phyloP scores from a whole-genome alignment of 441 rosid species.

The Viola pubescens region DNA sequence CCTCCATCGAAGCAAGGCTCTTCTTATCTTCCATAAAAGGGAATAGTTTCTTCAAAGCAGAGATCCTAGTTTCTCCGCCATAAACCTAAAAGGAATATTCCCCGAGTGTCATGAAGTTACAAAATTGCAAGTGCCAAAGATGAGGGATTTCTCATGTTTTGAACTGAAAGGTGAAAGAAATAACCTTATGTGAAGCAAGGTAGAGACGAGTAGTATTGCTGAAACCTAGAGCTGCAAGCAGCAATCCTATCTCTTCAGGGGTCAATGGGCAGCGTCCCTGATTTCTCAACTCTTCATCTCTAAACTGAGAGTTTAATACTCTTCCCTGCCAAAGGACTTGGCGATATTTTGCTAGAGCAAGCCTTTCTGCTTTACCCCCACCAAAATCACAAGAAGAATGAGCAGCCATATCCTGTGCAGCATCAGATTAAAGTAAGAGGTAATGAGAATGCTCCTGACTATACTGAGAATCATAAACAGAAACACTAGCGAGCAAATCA shows the following conservation, averaged over 20 bases:
- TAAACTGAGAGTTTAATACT: conserved; percentile 84
- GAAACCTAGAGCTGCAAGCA: conserved; percentile 83
- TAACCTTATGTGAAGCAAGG: conserved; percentile 94
- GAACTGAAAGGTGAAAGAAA: conserved; percentile 4
- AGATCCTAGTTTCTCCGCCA: conserved; percentile 93
- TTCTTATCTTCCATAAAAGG: conserved; percentile 92
- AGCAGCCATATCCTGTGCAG: conserved; percentile 80
- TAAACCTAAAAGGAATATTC: conserved; percentile 46
- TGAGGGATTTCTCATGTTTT: neutral
- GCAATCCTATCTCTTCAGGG: conserved; percentile 95
- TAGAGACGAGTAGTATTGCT: conserved; percentile 78
- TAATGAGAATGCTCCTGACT: neutral
- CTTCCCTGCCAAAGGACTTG: conserved; percentile 97
- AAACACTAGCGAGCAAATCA: neutral
- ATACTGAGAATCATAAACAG: neutral
- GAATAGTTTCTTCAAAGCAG: conserved; percentile 59
- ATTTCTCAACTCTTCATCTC: conserved; percentile 78
- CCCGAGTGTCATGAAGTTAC: neutral
- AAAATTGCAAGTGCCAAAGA: neutral
- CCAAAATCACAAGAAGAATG: conserved; percentile 98
- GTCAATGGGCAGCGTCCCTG: conserved; percentile 97
- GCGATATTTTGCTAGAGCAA: conserved; percentile 85
- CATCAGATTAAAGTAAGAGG: neutral
- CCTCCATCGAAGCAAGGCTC: conserved; percentile 68
- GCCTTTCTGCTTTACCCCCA: conserved; percentile 91